A percentile compares a stretch with the other conserved stretches of the same genome.
Conservation (phyloP, 306 rosid species). For the Ceratonia siliqua region DNA sequence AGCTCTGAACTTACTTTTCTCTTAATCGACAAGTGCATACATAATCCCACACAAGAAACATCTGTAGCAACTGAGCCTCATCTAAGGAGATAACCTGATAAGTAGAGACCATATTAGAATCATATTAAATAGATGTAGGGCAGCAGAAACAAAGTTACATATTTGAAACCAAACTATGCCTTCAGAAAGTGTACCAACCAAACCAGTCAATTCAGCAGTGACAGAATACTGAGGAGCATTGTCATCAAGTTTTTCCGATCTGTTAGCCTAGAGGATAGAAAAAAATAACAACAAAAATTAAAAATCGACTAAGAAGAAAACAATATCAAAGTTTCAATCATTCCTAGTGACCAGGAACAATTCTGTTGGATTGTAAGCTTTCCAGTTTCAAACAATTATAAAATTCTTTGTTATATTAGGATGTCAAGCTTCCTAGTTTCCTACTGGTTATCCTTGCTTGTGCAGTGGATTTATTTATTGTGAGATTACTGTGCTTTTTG, state of each 20-base stretch:
- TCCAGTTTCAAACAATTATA: too few species aligned
- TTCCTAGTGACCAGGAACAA: background rate
- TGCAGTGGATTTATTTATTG: too few species aligned
- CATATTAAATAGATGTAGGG: background rate
- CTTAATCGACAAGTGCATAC: constrained; percentile 66
- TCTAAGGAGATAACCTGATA: constrained; percentile 67
- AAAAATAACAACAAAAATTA: constrained; percentile 15
- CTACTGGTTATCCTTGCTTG: too few species aligned
- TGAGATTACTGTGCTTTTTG: too few species aligned
- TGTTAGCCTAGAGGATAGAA: constrained; percentile 62
- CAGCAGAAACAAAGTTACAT: background rate
- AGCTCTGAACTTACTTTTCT: constrained; percentile 64
- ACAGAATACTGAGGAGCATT: constrained; percentile 71
- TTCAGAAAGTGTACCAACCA: constrained; percentile 62
- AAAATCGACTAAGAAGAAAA: constrained; percentile 17
- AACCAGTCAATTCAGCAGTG: constrained; percentile 66
- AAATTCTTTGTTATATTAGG: too few species aligned
- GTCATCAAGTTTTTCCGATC: constrained; percentile 71
- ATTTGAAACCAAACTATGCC: constrained; percentile 13
- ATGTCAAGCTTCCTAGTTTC: too few species aligned
- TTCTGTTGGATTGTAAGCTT: too few species aligned
- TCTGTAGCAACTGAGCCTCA: constrained; percentile 79
- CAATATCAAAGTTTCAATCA: background rate
- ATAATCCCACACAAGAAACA: constrained; percentile 73
- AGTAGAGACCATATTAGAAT: constrained; percentile 28